Base-by-base conservation (phyloP, 768 basidiomycete species). In the Pleurotus tuoliensis region DNA sequence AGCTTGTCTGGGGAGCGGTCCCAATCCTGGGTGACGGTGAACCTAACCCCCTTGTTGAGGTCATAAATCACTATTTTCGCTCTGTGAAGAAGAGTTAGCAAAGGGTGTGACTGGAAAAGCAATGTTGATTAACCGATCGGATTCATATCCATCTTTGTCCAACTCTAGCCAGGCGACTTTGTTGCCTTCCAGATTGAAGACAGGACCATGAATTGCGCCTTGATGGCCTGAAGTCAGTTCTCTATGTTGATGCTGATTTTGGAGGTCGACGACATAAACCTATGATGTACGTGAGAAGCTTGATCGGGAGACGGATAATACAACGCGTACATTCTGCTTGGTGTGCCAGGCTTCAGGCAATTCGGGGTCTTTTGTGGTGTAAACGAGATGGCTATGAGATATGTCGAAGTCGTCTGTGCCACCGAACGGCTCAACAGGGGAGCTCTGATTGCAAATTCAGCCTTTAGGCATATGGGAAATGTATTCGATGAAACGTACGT, bases 131-230 rank as follows among this genome's bases (percentile, higher is more conserved):
- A 43, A 84, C 86, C 88, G 82, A 71, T 96, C 95, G 51, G 88
- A 79, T 70, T 98, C 95, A 62, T 94, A 88, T 1, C 95, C 94
- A 62, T 98, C 93, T 65, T 88, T 68, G 51, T 87, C 84, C 59
- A 94, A 80, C 68, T 98, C 90, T 39, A 92, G 71, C 95, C 95
- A 98, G 1, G 90, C 93, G 1, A 83, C 84, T 68, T 88, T 88
- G 48, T 79, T 78, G 0, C 88, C 90, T 46, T 82, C 71, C 3
- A 72, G 71, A 57, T 76, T 90, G 68, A 96, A 83, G 5, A 82
- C 79, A 0, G 92, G 88, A n/a, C 73, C 78, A 62, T 82, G 84
- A 6, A 84, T 87, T 15, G 94, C 94, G 18, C 40, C 95, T 69
- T 94, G 92, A 45, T 79, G 79, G 9, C 93, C 92, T 9, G 88